Base-by-base conservation (phyloP, 805 yeast genomes). In the Grigorovia humatica region DNA sequence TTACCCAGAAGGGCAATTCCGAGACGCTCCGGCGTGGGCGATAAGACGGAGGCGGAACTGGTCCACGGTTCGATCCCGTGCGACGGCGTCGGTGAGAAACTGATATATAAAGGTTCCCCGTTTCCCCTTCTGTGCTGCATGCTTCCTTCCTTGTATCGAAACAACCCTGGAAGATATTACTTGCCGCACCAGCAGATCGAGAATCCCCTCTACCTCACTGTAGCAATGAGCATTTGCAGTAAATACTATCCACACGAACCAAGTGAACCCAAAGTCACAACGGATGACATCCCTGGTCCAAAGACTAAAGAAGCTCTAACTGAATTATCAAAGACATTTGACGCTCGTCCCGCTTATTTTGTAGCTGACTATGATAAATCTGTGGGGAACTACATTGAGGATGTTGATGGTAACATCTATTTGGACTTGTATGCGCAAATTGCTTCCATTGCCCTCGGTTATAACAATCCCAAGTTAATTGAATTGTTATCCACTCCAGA, bases 191-290 rank as follows among this genome's bases (percentile, higher is more conserved):
- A n/a, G n/a, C n/a, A n/a, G n/a, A n/a, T n/a, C n/a, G n/a, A n/a
- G n/a, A n/a, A n/a, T n/a, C n/a, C 32, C 9, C 32, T 30, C 32
- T 9, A 7, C 32, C 32, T 9, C 32, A 30, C 15, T 11, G 11
- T 12, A 19, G 44, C 2, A 8, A 49, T 49, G 54, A 40, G 54
- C 56, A 59, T 76, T 82, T 70, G 79, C 55, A 78, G 74, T 43
- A 65, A 69, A 52, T 80, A 81, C 70, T 89, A 85, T 74, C 95
- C 95, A 57, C 64, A 74, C 55, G 98, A 90, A 73, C 96, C 96
- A 57, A 57, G 73, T 38, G 76, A 70, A 45, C 97, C 98, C 53
- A 63, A 65, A 12, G 76, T 88, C 48, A 72, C 67, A 54, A 75
- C 86, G n/a, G 57, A 72, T 13, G 63, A 74, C 18, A 73, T 85